Conservation (phyloP, 352 stramenopile genomes). For the Achlya hypogyna region DNA sequence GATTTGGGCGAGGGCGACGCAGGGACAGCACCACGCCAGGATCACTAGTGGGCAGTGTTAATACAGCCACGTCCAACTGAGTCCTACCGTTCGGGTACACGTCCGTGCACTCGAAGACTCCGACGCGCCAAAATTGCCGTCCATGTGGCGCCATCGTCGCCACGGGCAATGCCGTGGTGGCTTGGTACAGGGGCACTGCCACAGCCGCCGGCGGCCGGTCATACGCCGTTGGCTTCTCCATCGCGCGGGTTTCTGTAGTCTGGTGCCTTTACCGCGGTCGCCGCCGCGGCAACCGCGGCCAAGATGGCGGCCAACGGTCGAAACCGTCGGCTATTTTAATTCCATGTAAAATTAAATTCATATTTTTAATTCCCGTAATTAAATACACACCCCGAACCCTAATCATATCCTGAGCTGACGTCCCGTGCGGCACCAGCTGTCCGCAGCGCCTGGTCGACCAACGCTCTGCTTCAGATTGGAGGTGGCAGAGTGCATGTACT, state of each 20-base stretch:
- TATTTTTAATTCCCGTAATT: neutral
- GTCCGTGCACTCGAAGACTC: conserved; percentile 35
- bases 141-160: too few relatives aligned
- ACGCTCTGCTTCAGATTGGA: neutral
- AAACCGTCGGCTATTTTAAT: neutral
- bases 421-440: neutral
- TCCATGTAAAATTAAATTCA: neutral
- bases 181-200: neutral
- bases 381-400: neutral
- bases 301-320: neutral
- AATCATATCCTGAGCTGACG: neutral
- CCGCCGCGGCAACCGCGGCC: neutral
- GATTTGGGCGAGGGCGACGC: conserved; percentile 42
- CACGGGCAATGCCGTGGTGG: conserved; percentile 23
- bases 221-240: neutral
- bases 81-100: conserved; percentile 35
- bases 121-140: conserved; percentile 25
- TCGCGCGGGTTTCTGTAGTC: neutral
- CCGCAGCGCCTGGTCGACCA: neutral
- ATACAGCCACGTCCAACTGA: neutral
- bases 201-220: neutral
- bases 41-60: conserved; percentile 17
- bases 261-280: neutral
- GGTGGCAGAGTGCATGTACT: neutral
- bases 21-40: conserved; percentile 38